These are phyloP conservation scores for Pseudopyrenochaeta lycopersici DNA, from an alignment of 2,329 filamentous ascomycete genomes.

Conservation along the genomic window DNA sequence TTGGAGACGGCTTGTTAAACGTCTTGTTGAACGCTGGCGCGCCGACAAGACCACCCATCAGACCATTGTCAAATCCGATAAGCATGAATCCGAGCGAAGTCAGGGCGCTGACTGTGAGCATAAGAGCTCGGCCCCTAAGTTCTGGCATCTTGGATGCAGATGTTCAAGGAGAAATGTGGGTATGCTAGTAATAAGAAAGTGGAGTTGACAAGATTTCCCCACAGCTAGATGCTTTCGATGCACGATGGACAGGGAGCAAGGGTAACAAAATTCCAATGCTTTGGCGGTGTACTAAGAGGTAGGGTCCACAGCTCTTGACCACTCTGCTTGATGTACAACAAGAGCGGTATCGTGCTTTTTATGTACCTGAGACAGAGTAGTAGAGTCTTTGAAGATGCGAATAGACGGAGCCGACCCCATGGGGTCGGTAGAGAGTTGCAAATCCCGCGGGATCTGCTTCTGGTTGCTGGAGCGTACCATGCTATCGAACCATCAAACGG, in stretches of 20 bases:
- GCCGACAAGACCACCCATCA: constrained; percentile 74
- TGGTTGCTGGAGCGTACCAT: neutral
- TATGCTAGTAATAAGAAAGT: no score
- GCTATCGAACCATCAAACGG: no score
- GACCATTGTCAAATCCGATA: constrained; percentile 68
- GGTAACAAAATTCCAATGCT: neutral
- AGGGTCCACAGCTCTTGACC: neutral
- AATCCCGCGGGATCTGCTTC: constrained; percentile 10
- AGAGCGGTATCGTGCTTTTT: no score
- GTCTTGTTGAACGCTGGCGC: constrained; percentile 64
- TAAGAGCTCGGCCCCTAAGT: constrained; percentile 21
- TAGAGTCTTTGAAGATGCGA: neutral
- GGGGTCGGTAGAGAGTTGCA: constrained; percentile 3
- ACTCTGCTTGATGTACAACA: neutral
- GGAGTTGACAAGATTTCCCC: no score
- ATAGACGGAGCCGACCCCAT: constrained; percentile 8
- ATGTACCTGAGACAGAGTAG: neutral
- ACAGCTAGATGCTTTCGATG: no score
- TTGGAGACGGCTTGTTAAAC: constrained; percentile 13
- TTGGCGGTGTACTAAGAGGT: neutral
- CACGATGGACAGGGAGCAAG: no score
- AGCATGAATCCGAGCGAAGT: constrained; percentile 45
- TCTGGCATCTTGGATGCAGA: constrained; percentile 17
- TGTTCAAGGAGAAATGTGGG: no score
- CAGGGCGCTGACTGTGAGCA: constrained; percentile 26